Percentiles rank a stretch among this genome's conserved stretches.
These are phyloP conservation scores for Ganoderma leucocontextum DNA, from an alignment of 1,284 basidiomycete genomes.

Conservation along the genomic window DNA sequence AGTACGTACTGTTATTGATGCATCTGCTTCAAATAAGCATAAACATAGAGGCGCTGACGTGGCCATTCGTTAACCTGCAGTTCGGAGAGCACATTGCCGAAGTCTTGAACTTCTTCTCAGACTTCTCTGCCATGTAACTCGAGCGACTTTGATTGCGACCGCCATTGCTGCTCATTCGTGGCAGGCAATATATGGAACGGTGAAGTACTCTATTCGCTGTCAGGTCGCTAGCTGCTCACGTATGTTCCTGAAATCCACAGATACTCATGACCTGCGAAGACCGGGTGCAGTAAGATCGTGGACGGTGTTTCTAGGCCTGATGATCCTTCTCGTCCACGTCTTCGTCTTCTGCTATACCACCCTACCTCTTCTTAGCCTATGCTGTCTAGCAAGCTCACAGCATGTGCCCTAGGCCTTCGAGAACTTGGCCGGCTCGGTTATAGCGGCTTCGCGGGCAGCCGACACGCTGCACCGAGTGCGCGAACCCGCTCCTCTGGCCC, in stretches of 20 bases:
- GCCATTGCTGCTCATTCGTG: background rate
- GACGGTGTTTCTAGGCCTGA: background rate
- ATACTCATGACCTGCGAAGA: background rate
- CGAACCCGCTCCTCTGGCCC: background rate
- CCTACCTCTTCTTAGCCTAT: background rate
- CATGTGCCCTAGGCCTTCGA: background rate
- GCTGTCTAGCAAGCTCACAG: background rate
- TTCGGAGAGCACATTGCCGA: background rate
- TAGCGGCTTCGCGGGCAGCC: background rate
- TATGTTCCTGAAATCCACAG: background rate
- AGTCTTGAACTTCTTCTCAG: background rate
- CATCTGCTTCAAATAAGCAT: background rate
- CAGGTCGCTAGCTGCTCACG: background rate
- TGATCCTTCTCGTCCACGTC: background rate
- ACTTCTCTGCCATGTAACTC: background rate
- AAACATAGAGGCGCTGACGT: background rate
- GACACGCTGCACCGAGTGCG: background rate
- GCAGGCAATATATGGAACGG: background rate
- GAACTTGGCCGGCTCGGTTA: background rate
- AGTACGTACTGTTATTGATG: background rate
- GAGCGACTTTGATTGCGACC: background rate
- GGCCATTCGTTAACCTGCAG: background rate
- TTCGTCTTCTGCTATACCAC: background rate
- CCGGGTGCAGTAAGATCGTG: background rate
- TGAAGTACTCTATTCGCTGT: background rate